Base-by-base conservation (phyloP, 2,329 filamentous ascomycete species). In the Nakataea oryzae region DNA sequence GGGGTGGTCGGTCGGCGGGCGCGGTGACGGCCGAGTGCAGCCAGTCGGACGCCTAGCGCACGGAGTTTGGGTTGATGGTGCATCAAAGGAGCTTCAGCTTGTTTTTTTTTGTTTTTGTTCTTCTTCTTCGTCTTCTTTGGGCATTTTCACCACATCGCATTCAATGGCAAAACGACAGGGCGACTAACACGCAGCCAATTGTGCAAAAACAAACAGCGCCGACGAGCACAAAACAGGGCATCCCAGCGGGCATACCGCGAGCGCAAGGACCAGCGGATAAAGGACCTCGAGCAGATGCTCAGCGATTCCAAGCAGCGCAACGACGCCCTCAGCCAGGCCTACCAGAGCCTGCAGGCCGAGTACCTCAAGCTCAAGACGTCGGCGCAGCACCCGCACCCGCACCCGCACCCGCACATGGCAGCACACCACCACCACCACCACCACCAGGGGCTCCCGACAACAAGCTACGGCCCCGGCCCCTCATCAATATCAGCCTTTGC, bases 181-280 rank as follows among this genome's bases (percentile, higher is more conserved):
- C 30, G 11, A 30, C 30, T 30, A 30, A 32, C 30, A 32, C 21
- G 54, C 24, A 24, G 6, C 55, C 60, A 54, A 29, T 41, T 32
- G n/a, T 30, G 41, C 34, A 57, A 28, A 58, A 27, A 17, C 13
- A 26, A 57, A 61, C 68, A 85, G 81, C 79, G 82, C 58, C 79
- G 83, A 64, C 76, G 83, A 69, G 83, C 82, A 57, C 83, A 86
- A 67, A 86, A 86, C 66, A 78, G 83, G 61, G 83, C 83, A 54
- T 85, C 83, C 2, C 83, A 86, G 69, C 75, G 83, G 63, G 83
- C 83, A 0, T 86, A 86, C 68, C 77, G 83, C 58, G 83, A 86
- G 69, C 78, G 84, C 61, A 86, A 86, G 68, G 83, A 88, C 68
- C 84, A 86, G 70, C 81, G 86, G 64, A 86, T 86, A 68, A 81